Base-by-base conservation (phyloP, 1,139 yeast genomes). In the Suhomyces panamericanus region DNA sequence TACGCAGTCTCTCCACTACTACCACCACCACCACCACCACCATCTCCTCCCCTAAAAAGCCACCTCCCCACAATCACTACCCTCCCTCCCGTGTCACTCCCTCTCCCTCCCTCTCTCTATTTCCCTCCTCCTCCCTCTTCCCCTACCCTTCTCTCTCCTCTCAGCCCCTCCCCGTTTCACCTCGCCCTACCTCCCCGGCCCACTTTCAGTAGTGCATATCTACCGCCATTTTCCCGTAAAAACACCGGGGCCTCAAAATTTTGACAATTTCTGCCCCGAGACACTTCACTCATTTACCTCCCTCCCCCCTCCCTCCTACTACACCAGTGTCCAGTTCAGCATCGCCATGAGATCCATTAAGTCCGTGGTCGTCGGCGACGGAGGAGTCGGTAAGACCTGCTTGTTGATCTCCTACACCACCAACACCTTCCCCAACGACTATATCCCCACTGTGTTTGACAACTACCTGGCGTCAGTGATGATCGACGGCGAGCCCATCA, bases 291-390 rank as follows among this genome's bases (percentile, higher is more conserved):
- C 39, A 29, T 16, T 22, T 15, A 13, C 13, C 28, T n/a, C 33
- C 13, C n/a, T n/a, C n/a, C 29, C 20, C 33, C 40, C 20, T 22
- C 27, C 26, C 22, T 22, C 30, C 12, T 11, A 13, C 29, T 24
- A 22, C 28, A 17, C 28, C 38, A 35, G 24, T 14, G 9, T 12
- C 32, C 32, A 16, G 16, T 9, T 4, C 27, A n/a, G 14, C n/a
- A 26, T 26, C 38, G 26, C 31, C 37, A 86, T 89, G 96, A 85
- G 93, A 74, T 85, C 96, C 51, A 88, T 91, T 63, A 91, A 91
- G 67, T 89, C 96, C 57, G 97, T 91, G 34, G 96, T 91, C 43
- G 95, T 91, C 35, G 98, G 98, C 54, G 98, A 91, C 63, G 97
- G 95, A 67, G 97, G 96, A 43, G 97, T 91, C 39, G 98, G 98